These are phyloP conservation scores for Eimeria falciformis DNA, from an alignment of 169 alveolate species.

Conservation along the genomic window DNA sequence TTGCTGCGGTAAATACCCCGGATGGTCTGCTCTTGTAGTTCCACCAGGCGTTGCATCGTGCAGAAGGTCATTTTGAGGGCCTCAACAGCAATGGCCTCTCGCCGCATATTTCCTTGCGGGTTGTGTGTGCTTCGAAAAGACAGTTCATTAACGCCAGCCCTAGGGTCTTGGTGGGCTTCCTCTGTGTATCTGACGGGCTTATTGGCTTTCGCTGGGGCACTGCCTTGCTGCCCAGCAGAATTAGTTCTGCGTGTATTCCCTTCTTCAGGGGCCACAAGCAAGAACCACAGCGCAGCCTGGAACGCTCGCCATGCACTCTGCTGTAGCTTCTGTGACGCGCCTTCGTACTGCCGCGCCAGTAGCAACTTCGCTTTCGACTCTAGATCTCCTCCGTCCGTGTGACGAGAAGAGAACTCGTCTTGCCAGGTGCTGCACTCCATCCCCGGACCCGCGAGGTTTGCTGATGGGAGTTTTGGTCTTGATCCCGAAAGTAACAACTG, in stretches of 20 bases:
- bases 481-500: no score
- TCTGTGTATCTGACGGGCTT: no score
- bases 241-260: not conserved
- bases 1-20: conserved; percentile 26
- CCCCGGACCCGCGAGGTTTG: conserved; percentile 38
- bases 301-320: conserved; percentile 76
- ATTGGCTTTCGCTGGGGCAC: no score
- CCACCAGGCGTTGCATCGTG: conserved; percentile 24
- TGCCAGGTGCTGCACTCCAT: not conserved
- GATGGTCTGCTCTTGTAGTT: conserved; percentile 35
- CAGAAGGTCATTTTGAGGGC: not conserved
- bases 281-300: conserved; percentile 73
- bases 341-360: conserved; percentile 70
- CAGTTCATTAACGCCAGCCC: no score
- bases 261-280: conserved; percentile 42
- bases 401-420: conserved; percentile 27
- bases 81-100: conserved; percentile 35
- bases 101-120: conserved; percentile 15
- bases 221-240: no score
- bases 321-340: conserved; percentile 67
- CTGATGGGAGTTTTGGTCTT: conserved; percentile 2
- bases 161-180: no score
- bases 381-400: not conserved
- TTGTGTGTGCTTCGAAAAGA: no score
- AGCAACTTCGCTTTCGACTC: conserved; percentile 46